Evolutionary conservation across 1,284 basidiomycete species (phyloP).

Genomic region (Rhodotorula sp.): DNA sequence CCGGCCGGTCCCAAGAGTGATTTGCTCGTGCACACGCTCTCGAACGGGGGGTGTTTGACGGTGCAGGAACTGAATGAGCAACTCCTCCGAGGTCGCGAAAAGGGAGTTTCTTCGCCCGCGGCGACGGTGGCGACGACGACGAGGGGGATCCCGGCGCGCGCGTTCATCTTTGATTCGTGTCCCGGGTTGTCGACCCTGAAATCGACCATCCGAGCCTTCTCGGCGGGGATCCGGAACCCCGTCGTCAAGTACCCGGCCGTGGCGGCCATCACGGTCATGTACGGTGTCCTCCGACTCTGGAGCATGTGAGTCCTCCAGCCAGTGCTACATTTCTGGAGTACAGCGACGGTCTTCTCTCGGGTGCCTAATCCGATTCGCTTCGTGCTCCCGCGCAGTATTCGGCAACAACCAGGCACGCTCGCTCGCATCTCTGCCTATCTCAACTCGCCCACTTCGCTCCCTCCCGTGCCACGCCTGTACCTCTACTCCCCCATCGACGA

Average conservation of each 20-base stretch:
- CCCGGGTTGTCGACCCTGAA: slow-evolving; percentile 21
- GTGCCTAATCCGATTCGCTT: too few relatives aligned
- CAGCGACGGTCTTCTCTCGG: not conserved
- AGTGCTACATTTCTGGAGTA: too few relatives aligned
- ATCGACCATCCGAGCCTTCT: slow-evolving; percentile 29
- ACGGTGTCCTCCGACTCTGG: slow-evolving; percentile 9
- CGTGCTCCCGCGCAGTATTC: slow-evolving; percentile 4
- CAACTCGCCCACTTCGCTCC: slow-evolving; percentile 4
- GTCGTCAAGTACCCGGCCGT: slow-evolving; percentile 15
- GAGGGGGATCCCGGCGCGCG: slow-evolving; percentile 13
- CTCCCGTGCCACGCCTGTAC: slow-evolving; percentile 20
- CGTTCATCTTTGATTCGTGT: slow-evolving; percentile 37
- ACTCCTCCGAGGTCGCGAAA: not conserved
- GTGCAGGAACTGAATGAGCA: slow-evolving; percentile 31
- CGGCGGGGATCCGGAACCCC: slow-evolving; percentile 20
- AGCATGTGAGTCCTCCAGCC: slow-evolving; percentile 11
- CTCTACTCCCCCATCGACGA: slow-evolving; percentile 30
- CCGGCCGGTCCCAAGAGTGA: not conserved
- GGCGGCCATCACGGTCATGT: slow-evolving; percentile 16
- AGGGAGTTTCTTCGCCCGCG: not conserved
- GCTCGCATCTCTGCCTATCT: slow-evolving; percentile 17
- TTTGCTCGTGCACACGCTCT: slow-evolving; percentile 33
- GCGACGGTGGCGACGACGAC: not conserved
- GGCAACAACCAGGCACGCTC: slow-evolving; percentile 13
- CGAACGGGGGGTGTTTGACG: slow-evolving; percentile 35